Conservation (phyloP, 73 alveolate genomes). For the Blepharisma stoltei region DNA sequence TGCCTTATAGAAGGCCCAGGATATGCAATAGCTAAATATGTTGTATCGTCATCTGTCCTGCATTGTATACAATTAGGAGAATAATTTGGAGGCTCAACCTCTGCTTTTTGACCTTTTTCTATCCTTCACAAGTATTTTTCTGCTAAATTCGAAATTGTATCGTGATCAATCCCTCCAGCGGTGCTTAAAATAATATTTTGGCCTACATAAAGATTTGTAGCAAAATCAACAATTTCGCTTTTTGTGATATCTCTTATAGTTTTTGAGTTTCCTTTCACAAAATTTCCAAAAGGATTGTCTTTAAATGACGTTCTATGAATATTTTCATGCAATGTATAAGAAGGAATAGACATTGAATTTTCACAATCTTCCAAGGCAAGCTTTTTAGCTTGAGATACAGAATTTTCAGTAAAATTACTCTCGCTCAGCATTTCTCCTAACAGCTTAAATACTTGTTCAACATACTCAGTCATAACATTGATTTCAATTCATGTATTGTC, state of each 20-base stretch:
- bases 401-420: background rate
- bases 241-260: background rate
- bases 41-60: background rate
- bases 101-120: background rate
- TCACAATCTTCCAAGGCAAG: background rate
- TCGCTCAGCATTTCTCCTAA: background rate
- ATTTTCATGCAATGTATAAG: background rate
- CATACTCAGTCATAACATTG: background rate
- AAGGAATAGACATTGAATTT: background rate
- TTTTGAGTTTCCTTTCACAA: background rate
- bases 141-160: background rate
- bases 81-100: background rate
- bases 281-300: background rate
- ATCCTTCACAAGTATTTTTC: background rate
- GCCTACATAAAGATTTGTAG: background rate
- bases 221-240: background rate
- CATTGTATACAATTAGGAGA: background rate
- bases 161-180: background rate
- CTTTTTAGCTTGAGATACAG: background rate
- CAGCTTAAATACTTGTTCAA: background rate
- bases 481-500: too few species aligned
- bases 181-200: background rate
- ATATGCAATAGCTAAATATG: constrained; percentile 6
- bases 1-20: background rate
- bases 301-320: background rate